These are phyloP conservation scores for Ramularia endophylla DNA, from an alignment of 2,329 filamentous ascomycete genomes.

Conservation along the genomic window DNA sequence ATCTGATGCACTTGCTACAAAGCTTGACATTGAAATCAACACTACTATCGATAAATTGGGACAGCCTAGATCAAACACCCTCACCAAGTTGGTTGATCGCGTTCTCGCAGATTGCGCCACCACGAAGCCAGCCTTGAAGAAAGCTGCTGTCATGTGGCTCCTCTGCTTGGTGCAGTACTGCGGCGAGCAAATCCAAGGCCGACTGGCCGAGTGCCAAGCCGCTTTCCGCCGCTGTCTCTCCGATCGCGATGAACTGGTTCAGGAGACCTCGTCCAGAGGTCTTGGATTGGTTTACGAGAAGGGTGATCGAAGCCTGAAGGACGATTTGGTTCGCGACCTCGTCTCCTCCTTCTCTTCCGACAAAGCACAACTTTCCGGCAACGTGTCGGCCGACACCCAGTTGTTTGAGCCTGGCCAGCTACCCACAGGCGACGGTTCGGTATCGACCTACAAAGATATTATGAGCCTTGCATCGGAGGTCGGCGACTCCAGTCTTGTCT, in stretches of 20 bases:
- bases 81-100: slow-evolving; percentile 60
- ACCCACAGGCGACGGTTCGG: slow-evolving; percentile 81
- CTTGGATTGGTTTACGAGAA: slow-evolving; percentile 91
- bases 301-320: slow-evolving; percentile 72
- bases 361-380: slow-evolving; percentile 62
- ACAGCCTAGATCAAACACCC: slow-evolving; percentile 32
- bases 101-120: slow-evolving; percentile 71
- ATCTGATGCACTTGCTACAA: slow-evolving; percentile 69
- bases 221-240: slow-evolving; percentile 84
- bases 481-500: slow-evolving; percentile 91
- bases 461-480: slow-evolving; percentile 93
- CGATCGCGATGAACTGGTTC: slow-evolving; percentile 87
- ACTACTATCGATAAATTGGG: slow-evolving; percentile 31
- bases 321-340: slow-evolving; percentile 78
- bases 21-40: slow-evolving; percentile 64
- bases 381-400: slow-evolving; percentile 85
- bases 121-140: slow-evolving; percentile 82
- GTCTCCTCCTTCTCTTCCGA: slow-evolving; percentile 79
- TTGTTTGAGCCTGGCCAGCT: slow-evolving; percentile 87
- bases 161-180: slow-evolving; percentile 88
- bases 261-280: slow-evolving; percentile 89
- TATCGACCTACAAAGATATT: slow-evolving; percentile 97
- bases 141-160: slow-evolving; percentile 92
- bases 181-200: slow-evolving; percentile 70
- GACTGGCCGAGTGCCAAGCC: slow-evolving; percentile 71